Evolutionary conservation across 495 filamentous ascomycete species (phyloP), one percentile per base, ranked within the genome.

Genomic region (Sphaerosporella brunnea): DNA sequence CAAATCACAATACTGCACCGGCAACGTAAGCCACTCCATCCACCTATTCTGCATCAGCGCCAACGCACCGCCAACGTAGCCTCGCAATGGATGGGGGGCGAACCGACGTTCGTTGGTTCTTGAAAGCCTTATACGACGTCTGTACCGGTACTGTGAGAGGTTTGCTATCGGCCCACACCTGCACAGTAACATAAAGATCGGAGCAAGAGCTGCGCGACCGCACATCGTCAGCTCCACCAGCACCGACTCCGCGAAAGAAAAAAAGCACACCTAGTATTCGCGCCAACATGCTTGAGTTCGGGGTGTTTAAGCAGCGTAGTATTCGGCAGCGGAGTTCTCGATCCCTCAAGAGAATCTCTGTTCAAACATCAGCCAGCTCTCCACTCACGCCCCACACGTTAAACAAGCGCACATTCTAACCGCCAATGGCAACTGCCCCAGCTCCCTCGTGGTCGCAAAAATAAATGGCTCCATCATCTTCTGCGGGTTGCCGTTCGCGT

Each of bases 131-230:
- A 67, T 94, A 96, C 11, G 83, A 70, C 8, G 92, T 99, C 62
- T 95, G 87, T 9, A 93, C 69, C 0, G 85, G 82, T 0, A 95
- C 82, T 0, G 87, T 88, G 50, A 96, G 63, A 11, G 90, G 85
- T 59, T 99, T 96, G 15, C 84, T 93, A 54, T 93, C 86, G 9
- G 92, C 85, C 79, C 87, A 99, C 57, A 94, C 67, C 64, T 95
- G 92, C 13, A 77, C 80, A 2, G 86, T 94, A 16, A 92, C 79
- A 54, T 86, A 95, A 30, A 96, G 78, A 61, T 97, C 90, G 16
- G 84, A 58, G 4, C 23, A 35, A 7, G 45, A 39, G 23, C 34
- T 48, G 13, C 4, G 24, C n/a, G n/a, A n/a, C n/a, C n/a, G n/a
- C n/a, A n/a, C n/a, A n/a, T n/a, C n/a, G n/a, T n/a, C n/a, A n/a